Base-by-base conservation (phyloP, 2,329 filamentous ascomycete species). In the Fulvia fulva region DNA sequence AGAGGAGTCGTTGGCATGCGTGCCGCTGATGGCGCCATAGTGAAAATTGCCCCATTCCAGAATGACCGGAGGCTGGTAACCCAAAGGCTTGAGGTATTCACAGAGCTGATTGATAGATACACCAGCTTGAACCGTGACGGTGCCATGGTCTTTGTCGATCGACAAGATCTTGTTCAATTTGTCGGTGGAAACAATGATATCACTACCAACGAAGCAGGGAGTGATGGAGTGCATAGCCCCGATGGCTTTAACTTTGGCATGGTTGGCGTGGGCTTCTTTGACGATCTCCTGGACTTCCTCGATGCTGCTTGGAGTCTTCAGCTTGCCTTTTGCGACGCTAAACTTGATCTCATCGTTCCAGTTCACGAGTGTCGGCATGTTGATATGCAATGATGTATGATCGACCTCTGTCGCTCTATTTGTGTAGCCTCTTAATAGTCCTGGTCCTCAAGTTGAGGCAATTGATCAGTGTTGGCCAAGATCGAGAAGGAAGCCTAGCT, bases 321-420 rank as follows among this genome's bases (percentile, higher is more conserved):
- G 45, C 22, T 49, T 49, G 45, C 22, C 23, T 7, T 49, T 21
- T 49, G 45, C 45, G 5, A 49, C 45, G 14, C 25, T 21, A 22
- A 49, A 49, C 25, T 49, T 49, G 45, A 49, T 26, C 25, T 49
- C 23, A 22, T 49, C 45, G 23, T 49, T 49, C 45, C 45, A 49
- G 45, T 49, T 49, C 16, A 49, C 45, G 25, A 49, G 45, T 22
- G 45, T 49, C 22, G 45, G 45, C 45, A 49, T 49, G 25, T 49
- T 49, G 21, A n/a, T 1, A 22, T 16, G 41, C 22, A 22, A 28
- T 49, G 45, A 8, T 8, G 22, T 16, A 37, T n/a, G n/a, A n/a
- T n/a, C n/a, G n/a, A n/a, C n/a, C n/a, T n/a, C n/a, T n/a, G n/a
- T n/a, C n/a, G n/a, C n/a, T n/a, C n/a, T n/a, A n/a, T n/a, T n/a